A percentile compares a stretch with the other conserved stretches of the same genome.
phyloP scores from a whole-genome alignment of 768 basidiomycete genomes.

The Dacryopinax spathularia region DNA sequence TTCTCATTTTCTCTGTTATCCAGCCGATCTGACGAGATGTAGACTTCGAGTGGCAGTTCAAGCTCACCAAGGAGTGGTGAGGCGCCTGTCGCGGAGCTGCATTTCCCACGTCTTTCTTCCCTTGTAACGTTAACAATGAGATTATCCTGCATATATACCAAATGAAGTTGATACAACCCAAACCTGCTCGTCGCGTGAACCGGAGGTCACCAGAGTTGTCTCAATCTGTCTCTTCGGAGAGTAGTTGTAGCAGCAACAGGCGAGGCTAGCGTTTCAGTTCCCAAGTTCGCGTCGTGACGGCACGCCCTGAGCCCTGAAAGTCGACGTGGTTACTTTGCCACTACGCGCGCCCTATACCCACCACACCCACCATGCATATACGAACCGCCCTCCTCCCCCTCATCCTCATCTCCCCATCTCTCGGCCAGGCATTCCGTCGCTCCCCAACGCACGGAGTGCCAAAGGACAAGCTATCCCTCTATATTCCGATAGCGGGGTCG shows the following conservation, averaged over 20 bases:
- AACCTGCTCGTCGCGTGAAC: neutral
- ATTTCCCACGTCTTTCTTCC: neutral
- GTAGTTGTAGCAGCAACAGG: too few species aligned
- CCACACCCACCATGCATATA: neutral
- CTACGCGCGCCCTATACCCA: neutral
- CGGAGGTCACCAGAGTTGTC: too few species aligned
- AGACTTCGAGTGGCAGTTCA: conserved; percentile 87
- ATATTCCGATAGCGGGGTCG: conserved; percentile 17
- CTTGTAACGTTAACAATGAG: neutral
- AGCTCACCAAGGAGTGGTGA: conserved; percentile 85
- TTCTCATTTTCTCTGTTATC: neutral
- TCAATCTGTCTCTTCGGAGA: too few species aligned
- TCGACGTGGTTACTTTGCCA: conserved; percentile 1
- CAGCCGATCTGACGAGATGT: neutral
- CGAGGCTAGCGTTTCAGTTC: too few species aligned
- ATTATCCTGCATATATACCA: neutral
- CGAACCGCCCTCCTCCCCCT: neutral
- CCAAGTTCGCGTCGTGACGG: too few species aligned
- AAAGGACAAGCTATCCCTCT: neutral
- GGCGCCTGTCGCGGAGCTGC: neutral
- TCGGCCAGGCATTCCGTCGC: neutral
- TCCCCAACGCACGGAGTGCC: neutral
- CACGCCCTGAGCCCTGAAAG: neutral
- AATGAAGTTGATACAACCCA: neutral
- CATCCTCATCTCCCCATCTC: neutral